phyloP scores from a whole-genome alignment of 139 green algal genomes.

The Mesostigma viride region DNA sequence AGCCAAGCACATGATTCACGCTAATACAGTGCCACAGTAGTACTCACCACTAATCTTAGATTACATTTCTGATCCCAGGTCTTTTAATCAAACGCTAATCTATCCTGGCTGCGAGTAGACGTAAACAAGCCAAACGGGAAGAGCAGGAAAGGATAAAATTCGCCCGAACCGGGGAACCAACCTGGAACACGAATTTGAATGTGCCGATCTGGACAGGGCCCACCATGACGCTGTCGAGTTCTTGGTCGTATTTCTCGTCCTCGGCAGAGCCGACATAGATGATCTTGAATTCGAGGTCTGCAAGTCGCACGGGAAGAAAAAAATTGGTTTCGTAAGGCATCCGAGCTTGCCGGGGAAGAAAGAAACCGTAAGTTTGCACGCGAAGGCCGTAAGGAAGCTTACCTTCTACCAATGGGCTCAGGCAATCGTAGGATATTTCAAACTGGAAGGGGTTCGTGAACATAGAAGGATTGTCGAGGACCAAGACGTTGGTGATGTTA shows the following conservation, averaged over 20 bases:
- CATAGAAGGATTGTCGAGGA: slow-evolving; percentile 72
- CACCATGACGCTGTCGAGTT: slow-evolving; percentile 81
- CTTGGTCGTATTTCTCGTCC: slow-evolving; percentile 81
- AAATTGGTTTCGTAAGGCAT: neutral
- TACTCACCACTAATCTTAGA: no score
- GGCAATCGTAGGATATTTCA: slow-evolving; percentile 92
- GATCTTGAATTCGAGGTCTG: slow-evolving; percentile 92
- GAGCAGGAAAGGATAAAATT: no score
- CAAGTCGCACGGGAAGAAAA: neutral
- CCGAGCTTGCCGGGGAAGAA: neutral
- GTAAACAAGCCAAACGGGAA: no score
- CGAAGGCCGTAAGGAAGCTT: neutral
- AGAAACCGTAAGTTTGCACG: neutral
- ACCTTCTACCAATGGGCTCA: slow-evolving; percentile 60
- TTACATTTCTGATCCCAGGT: no score
- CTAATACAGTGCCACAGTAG: no score
- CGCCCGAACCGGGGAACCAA: no score
- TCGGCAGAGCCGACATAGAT: slow-evolving; percentile 92
- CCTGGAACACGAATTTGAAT: slow-evolving; percentile 78
- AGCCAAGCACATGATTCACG: no score
- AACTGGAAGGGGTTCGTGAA: slow-evolving; percentile 78
- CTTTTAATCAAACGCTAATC: no score
- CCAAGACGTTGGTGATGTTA: slow-evolving; percentile 66
- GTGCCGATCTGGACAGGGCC: slow-evolving; percentile 74
- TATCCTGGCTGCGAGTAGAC: no score